These are phyloP conservation scores for Talaromyces thailandensis DNA, from an alignment of 495 filamentous ascomycete species.

Conservation along the genomic window DNA sequence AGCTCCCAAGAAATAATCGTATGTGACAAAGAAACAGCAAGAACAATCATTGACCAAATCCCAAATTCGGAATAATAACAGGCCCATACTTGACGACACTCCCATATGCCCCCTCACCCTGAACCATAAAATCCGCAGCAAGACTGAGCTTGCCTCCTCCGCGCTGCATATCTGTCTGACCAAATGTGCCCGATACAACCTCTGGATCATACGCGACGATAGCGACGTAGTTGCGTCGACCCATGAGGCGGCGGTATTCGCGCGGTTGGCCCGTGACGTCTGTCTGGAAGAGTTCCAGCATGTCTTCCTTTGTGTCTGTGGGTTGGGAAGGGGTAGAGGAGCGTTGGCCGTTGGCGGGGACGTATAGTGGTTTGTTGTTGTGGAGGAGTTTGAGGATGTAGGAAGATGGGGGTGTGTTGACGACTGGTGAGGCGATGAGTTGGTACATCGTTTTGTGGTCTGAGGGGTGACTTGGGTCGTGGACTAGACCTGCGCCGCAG, in stretches of 20 bases:
- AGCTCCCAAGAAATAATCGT: background rate
- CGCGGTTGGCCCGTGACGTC: slow-evolving; percentile 73
- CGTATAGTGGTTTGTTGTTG: slow-evolving; percentile 74
- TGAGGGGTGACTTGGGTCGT: slow-evolving; percentile 80
- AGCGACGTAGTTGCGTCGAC: slow-evolving; percentile 84
- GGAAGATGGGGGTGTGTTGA: slow-evolving; percentile 72
- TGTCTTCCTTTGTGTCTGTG: slow-evolving; percentile 92
- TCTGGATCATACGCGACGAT: slow-evolving; percentile 91
- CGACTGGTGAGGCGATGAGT: slow-evolving; percentile 82
- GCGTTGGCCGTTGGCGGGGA: slow-evolving; percentile 85
- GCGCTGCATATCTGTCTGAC: slow-evolving; percentile 27
- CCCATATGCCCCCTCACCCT: slow-evolving; percentile 72
- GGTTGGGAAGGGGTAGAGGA: slow-evolving; percentile 43
- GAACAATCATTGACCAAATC: slow-evolving; percentile 51
- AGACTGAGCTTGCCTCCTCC: slow-evolving; percentile 68
- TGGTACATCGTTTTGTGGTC: slow-evolving; percentile 99
- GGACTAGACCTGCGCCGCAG: slow-evolving; percentile 86
- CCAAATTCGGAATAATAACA: slow-evolving; percentile 87
- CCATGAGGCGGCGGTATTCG: slow-evolving; percentile 87
- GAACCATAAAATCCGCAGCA: slow-evolving; percentile 94
- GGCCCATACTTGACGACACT: slow-evolving; percentile 92
- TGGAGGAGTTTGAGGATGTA: slow-evolving; percentile 91
- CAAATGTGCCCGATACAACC: slow-evolving; percentile 47
- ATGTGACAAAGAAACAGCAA: background rate
- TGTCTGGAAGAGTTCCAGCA: slow-evolving; percentile 97